Evolutionary conservation across 805 yeast species (phyloP).

Genomic region (Wickerhamomyces rabaulensis): DNA sequence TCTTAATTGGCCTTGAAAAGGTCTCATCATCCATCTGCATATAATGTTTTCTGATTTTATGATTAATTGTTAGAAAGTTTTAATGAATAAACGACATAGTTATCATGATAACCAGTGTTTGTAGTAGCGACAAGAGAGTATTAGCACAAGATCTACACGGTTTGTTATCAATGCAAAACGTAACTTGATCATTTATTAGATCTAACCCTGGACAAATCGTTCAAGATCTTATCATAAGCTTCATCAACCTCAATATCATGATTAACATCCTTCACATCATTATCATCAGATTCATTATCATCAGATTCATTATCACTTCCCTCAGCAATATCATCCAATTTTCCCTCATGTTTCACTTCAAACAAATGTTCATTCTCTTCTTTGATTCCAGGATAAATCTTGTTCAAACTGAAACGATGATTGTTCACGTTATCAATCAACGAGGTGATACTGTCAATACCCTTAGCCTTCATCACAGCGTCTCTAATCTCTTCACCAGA

Average conservation of each 20-base stretch:
- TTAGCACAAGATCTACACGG: too few species aligned
- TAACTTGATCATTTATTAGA: constrained; percentile 43
- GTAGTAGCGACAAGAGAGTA: too few species aligned
- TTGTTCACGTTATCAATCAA: constrained; percentile 60
- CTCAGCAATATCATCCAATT: neutral
- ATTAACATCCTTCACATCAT: neutral
- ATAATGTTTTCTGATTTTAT: neutral
- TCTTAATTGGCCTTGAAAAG: neutral
- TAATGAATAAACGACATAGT: neutral
- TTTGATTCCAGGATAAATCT: constrained; percentile 34
- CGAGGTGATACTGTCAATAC: constrained; percentile 64
- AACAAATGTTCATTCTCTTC: constrained; percentile 2
- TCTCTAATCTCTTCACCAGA: constrained; percentile 44
- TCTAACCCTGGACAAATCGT: constrained; percentile 61
- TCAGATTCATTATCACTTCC: neutral
- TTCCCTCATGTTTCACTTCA: constrained; percentile 4
- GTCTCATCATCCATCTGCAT: neutral
- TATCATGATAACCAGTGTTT: neutral
- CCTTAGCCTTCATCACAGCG: constrained; percentile 67
- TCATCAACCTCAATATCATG: constrained; percentile 48
- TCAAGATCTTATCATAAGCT: constrained; percentile 65
- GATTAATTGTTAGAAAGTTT: neutral
- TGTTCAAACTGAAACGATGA: constrained; percentile 46
- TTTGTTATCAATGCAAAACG: too few species aligned
- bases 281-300: neutral